Conservation (phyloP, 2,329 filamentous ascomycete genomes). For the Colletotrichum sublineola region DNA sequence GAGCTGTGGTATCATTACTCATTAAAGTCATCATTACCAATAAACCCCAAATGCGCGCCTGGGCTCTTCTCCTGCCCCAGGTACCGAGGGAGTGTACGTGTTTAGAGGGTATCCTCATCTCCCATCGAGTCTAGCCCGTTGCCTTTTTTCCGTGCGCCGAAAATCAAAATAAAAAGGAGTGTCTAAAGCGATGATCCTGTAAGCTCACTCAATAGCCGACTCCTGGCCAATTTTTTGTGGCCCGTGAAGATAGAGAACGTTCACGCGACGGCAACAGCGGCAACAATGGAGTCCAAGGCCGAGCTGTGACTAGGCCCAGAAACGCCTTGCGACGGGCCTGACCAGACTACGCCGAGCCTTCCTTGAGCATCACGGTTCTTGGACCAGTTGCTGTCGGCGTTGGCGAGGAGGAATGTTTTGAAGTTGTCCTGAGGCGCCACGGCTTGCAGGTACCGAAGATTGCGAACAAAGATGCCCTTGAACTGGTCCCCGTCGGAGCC, state of each 20-base stretch:
- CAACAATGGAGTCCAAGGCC: slow-evolving; percentile 76
- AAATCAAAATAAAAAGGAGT: slow-evolving; percentile 4
- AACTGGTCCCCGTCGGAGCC: slow-evolving; percentile 71
- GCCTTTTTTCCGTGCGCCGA: slow-evolving; percentile 28
- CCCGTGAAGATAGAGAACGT: slow-evolving; percentile 7
- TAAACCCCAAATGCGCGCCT: slow-evolving; percentile 25
- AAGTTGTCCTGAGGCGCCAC: slow-evolving; percentile 64
- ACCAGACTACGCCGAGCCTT: slow-evolving; percentile 74
- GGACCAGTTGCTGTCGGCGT: slow-evolving; percentile 76
- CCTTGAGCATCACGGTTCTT: slow-evolving; percentile 65
- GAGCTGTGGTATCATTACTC: slow-evolving; percentile 42
- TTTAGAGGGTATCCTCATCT: slow-evolving; percentile 38
- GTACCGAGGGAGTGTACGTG: slow-evolving; percentile 29
- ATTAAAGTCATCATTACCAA: slow-evolving; percentile 42
- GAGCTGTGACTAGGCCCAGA: slow-evolving; percentile 73
- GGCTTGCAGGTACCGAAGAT: slow-evolving; percentile 70
- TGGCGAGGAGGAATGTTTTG: slow-evolving; percentile 67
- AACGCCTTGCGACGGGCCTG: slow-evolving; percentile 66
- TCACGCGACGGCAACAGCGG: slow-evolving; percentile 62
- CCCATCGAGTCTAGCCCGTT: slow-evolving; percentile 27
- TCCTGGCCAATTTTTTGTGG: neutral
- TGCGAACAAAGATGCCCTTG: slow-evolving; percentile 79
- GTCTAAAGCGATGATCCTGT: slow-evolving; percentile 21
- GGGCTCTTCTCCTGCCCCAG: slow-evolving; percentile 13
- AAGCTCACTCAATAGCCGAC: slow-evolving; percentile 6